Percentiles rank a stretch among this genome's conserved stretches.
Evolutionary conservation across 352 stramenopile genomes (phyloP).

Genomic region (Globisporangium cederbergense): DNA sequence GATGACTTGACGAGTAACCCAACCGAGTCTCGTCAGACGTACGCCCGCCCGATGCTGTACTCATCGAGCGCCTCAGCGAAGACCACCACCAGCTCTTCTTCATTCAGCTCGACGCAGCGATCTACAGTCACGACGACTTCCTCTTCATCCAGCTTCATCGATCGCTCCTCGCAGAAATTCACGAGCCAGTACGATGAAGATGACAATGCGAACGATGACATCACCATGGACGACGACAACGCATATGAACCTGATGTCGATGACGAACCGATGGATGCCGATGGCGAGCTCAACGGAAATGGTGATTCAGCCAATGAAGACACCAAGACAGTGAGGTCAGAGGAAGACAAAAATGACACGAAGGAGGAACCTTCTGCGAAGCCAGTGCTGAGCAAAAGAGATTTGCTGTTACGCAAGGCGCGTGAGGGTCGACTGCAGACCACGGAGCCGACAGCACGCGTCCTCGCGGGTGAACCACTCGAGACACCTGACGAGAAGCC

Average conservation of each 20-base stretch:
- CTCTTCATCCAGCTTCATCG: slow-evolving; percentile 14
- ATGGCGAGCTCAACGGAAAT: not conserved
- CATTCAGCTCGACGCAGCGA: slow-evolving; percentile 12
- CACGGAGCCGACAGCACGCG: slow-evolving; percentile 52
- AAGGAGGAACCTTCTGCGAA: slow-evolving; percentile 16
- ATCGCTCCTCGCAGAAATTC: slow-evolving; percentile 16
- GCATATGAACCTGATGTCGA: slow-evolving; percentile 11
- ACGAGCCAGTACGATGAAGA: slow-evolving; percentile 20
- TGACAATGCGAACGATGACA: slow-evolving; percentile 23
- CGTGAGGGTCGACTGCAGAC: slow-evolving; percentile 56
- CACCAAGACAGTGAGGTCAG: slow-evolving; percentile 14
- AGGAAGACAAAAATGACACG: slow-evolving; percentile 16
- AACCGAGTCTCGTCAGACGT: slow-evolving; percentile 50
- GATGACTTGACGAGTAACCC: slow-evolving; percentile 83
- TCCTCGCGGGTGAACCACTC: slow-evolving; percentile 36
- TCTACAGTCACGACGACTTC: slow-evolving; percentile 7
- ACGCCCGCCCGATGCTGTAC: slow-evolving; percentile 57
- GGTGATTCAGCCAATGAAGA: slow-evolving; percentile 8
- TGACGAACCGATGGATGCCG: slow-evolving; percentile 25
- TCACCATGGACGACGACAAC: slow-evolving; percentile 16
- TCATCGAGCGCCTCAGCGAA: slow-evolving; percentile 32
- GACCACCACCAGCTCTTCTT: slow-evolving; percentile 18
- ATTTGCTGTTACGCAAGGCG: slow-evolving; percentile 69
- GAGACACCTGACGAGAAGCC: slow-evolving; percentile 22
- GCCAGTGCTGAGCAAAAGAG: slow-evolving; percentile 62